Base-by-base conservation (phyloP, 2,329 filamentous ascomycete species). In the Pseudogymnoascus sp. region DNA sequence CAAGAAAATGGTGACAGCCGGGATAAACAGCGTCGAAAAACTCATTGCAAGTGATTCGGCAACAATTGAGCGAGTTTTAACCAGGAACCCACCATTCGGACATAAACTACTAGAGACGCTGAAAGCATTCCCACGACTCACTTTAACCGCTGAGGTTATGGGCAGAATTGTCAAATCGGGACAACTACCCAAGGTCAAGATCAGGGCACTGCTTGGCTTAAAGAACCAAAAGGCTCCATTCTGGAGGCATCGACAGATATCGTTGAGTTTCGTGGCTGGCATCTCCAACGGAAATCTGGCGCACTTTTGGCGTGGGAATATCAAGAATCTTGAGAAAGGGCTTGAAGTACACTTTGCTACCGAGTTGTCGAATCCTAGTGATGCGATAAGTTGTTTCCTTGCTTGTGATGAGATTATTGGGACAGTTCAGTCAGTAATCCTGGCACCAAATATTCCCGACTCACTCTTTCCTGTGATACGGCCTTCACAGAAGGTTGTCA, bases 341-440 rank as follows among this genome's bases (percentile, higher is more conserved):
- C 69, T 79, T 25, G 81, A 86, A 8, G 71, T 92, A 2, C 73
- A 78, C 0, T 87, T 88, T 65, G 82, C 75, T 17, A 82, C 86
- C 0, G 75, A 82, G 0, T 71, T 91, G 17, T 80, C 73, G 1
- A 76, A 76, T 4, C 71, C 78, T 0, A 80, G 83, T 15, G 83
- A 88, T 62, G 75, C 80, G 2, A 82, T 94, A 35, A 80, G 80
- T 25, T 90, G 86, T 64, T 84, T 87, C 70, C 79, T 92, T 58
- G 89, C 90, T 73, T 97, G 92, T 66, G 93, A 97, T 74, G 87
- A 91, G 44, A 88, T 97, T 68, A 90, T 86, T 2, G 85, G 85
- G 1, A 86, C 84, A 0, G 71, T 68, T 5, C 65, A 64, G 35
- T 67, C 64, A 12, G 65, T 51, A 55, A 48, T 66, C 41, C 60